Evolutionary conservation across 2,329 filamentous ascomycete genomes (phyloP), one percentile per base, ranked within the genome.

Genomic region (Zasmidium cellare): DNA sequence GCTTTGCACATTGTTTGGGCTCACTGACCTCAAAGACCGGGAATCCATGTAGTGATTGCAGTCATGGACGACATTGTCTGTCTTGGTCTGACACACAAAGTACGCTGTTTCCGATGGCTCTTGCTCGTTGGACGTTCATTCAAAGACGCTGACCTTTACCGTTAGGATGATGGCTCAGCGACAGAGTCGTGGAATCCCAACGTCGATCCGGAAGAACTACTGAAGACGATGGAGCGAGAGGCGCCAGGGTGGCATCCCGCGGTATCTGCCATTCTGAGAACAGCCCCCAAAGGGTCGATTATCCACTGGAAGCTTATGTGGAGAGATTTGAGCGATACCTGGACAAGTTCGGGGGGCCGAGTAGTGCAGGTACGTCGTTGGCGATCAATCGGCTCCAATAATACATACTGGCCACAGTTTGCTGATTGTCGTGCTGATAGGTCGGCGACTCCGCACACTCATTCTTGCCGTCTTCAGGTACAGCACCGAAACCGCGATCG

Each of bases 261-360:
- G 22, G 51, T 54, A 9, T 50, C 51, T 16, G 38, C 53, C 16
- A 18, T 79, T 12, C 75, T 80, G 31, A 71, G 73, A 22, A 67
- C 67, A 53, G 79, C 77, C 11, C 77, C 78, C 9, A 66, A 69
- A 9, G 74, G 79, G 53, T 78, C 75, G 19, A 77, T 80, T 49
- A 75, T 82, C 59, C 77, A 80, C 70, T 81, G 77, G 57, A 74
- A 77, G 59, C 73, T 81, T 1, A 71, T 79, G 20, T 80, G 76
- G 78, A 51, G 67, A 56, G 76, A 80, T 63, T 76, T 76, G 9
- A 74, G 78, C 56, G 75, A 74, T 1, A 75, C 65, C 45, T 80
- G 76, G 76, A 72, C 71, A 9, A 79, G 76, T 1, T 74, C 75
- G 0, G 71, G 61, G 2, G 76, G 72, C n/a, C 75, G 74, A n/a